These are phyloP conservation scores for Xylaria sp. DNA, from an alignment of 2,329 filamentous ascomycete genomes.

Conservation along the genomic window DNA sequence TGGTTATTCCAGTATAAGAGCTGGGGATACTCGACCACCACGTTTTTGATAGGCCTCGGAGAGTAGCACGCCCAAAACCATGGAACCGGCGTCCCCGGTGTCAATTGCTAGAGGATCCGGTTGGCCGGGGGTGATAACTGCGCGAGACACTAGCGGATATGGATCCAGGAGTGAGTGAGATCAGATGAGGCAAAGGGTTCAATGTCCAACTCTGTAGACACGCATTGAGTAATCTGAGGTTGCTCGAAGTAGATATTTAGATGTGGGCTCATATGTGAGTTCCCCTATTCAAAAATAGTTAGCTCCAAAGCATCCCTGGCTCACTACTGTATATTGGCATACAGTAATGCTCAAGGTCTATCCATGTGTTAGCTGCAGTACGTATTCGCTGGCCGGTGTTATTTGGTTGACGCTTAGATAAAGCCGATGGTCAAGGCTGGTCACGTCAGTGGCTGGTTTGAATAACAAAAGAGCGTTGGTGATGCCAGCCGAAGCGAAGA, in stretches of 20 bases:
- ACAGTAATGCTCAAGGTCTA: slow-evolving; percentile 29
- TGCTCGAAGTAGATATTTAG: slow-evolving; percentile 28
- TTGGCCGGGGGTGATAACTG: not conserved
- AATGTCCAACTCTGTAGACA: not conserved
- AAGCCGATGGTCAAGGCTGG: slow-evolving; percentile 17
- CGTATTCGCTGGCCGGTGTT: slow-evolving; percentile 21
- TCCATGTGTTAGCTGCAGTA: slow-evolving; percentile 16
- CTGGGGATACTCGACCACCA: slow-evolving; percentile 3
- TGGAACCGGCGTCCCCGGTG: slow-evolving; percentile 7
- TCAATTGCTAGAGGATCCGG: slow-evolving; percentile 16
- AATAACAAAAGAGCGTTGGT: slow-evolving; percentile 12
- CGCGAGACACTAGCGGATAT: not conserved
- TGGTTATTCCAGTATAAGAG: not conserved
- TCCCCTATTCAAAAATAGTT: slow-evolving; percentile 34
- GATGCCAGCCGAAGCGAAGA: slow-evolving; percentile 11
- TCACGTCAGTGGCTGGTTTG: not conserved
- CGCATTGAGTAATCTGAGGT: slow-evolving; percentile 12
- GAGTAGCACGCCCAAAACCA: slow-evolving; percentile 13
- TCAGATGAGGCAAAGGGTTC: slow-evolving; percentile 10
- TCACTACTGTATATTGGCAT: slow-evolving; percentile 25
- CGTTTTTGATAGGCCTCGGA: not conserved
- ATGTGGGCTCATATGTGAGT: slow-evolving; percentile 28
- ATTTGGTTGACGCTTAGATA: slow-evolving; percentile 14
- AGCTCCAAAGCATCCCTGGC: slow-evolving; percentile 23
- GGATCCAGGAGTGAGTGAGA: slow-evolving; percentile 10